Base-by-base conservation (phyloP, 2,329 filamentous ascomycete genomes). In the Harringtonia lauricola region DNA sequence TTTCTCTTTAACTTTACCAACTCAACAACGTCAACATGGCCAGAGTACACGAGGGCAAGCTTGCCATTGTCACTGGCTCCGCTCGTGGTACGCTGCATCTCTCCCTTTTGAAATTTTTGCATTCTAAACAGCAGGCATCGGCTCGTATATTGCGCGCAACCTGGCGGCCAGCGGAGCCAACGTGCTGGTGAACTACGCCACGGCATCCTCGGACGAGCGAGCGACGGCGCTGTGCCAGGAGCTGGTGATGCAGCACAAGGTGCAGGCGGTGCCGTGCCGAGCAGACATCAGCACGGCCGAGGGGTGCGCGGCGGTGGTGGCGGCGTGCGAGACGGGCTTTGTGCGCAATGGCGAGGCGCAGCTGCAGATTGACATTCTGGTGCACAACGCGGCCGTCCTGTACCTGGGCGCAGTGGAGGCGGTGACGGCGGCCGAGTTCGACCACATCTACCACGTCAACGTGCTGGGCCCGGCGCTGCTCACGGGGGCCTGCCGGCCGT, bases 401-500 rank as follows among this genome's bases (percentile, higher is more conserved):
- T 65, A 74, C 34, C 90, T 90, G 63, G 74, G 81, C 52, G 59
- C 66, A 21, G 64, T 83, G 22, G 71, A 76, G 42, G 74, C 83
- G 18, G 74, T 86, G 47, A 74, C 72, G 3, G 58, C 70, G 8
- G 69, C 70, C 14, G 74, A 87, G 55, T 94, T 89, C 64, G 71
- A 79, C 36, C 66, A 71, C 52, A 78, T 83, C 45, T 94, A 86
- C 66, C 73, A 74, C 45, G 72, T 92, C 64, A 94, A 94, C 56
- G 86, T 94, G n/a, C 74, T 86, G 10, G 87, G 84, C 0, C 87
- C 87, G 2, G 64, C 94, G 17, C 71, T 94, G 3, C 69, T 94
- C 17, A 76, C 85, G 24, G 81, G 94, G 61, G 83, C 83, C 9
- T 74, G 77, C 1, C 63, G 79, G 24, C 81, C 79, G 0, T 80